phyloP scores from a whole-genome alignment of 768 basidiomycete species.

The Calocera cornea region DNA sequence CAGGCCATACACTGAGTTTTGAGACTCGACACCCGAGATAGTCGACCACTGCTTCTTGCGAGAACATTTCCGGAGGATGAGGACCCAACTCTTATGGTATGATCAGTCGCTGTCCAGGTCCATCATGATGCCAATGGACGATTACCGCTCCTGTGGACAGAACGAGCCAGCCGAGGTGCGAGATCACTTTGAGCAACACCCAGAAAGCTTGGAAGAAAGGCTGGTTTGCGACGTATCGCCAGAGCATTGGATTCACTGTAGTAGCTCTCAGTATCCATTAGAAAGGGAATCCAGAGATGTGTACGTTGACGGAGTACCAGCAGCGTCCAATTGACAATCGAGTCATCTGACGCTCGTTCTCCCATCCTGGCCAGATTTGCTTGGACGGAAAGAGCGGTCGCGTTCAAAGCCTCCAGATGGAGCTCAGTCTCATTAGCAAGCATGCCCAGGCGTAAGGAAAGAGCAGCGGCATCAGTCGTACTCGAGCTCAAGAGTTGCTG shows the following conservation, averaged over 20 bases:
- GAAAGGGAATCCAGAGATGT: neutral
- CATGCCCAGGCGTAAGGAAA: neutral
- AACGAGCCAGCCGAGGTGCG: neutral
- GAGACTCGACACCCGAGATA: no score
- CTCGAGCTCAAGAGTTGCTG: neutral
- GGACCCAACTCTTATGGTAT: no score
- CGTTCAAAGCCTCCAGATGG: neutral
- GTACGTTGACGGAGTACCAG: neutral
- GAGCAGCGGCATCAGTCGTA: neutral
- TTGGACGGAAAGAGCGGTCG: neutral
- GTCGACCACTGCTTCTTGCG: no score
- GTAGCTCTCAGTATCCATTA: neutral
- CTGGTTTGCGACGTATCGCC: neutral
- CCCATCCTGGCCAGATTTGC: neutral
- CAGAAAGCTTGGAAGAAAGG: neutral
- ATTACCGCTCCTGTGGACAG: neutral
- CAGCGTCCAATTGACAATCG: neutral
- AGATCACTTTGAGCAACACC: neutral
- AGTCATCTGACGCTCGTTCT: neutral
- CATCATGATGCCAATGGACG: neutral
- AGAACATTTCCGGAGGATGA: no score
- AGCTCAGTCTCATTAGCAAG: neutral
- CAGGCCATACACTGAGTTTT: no score
- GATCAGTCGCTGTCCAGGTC: neutral
- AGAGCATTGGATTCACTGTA: neutral